Conservation (phyloP, 2,329 filamentous ascomycete genomes). For the Botrytis porri region DNA sequence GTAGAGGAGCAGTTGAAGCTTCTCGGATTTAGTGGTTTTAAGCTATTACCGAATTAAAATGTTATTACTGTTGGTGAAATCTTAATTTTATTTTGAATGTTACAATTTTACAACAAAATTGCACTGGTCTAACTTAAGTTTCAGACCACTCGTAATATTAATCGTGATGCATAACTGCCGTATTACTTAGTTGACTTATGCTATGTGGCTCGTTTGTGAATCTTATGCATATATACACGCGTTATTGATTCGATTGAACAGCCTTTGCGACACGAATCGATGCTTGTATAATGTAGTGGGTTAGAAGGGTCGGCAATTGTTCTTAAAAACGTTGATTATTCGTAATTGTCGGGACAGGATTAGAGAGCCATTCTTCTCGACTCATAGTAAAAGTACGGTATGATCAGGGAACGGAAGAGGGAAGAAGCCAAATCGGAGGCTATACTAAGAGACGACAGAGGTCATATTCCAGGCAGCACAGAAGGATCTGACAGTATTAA, state of each 20-base stretch:
- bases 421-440: not conserved
- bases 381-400: not conserved
- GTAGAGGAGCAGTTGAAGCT: slow-evolving; percentile 22
- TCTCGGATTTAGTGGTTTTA: slow-evolving; percentile 18
- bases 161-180: no score
- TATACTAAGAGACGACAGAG: not conserved
- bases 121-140: no score
- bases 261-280: not conserved
- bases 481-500: not conserved
- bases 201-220: no score
- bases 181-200: no score
- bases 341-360: not conserved
- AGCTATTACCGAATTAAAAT: not conserved
- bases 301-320: not conserved
- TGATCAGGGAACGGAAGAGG: not conserved
- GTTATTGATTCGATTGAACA: not conserved
- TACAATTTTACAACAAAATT: no score
- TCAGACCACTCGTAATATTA: no score
- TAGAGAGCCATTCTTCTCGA: not conserved
- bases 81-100: not conserved
- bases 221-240: no score
- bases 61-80: no score
- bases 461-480: not conserved
- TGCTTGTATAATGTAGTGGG: not conserved
- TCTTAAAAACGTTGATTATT: not conserved